Percentiles rank a stretch among this genome's conserved stretches.
These are phyloP conservation scores for Polyrhizophydium stewartii DNA, from an alignment of 371 early-diverging fungal genomes.

Conservation along the genomic window DNA sequence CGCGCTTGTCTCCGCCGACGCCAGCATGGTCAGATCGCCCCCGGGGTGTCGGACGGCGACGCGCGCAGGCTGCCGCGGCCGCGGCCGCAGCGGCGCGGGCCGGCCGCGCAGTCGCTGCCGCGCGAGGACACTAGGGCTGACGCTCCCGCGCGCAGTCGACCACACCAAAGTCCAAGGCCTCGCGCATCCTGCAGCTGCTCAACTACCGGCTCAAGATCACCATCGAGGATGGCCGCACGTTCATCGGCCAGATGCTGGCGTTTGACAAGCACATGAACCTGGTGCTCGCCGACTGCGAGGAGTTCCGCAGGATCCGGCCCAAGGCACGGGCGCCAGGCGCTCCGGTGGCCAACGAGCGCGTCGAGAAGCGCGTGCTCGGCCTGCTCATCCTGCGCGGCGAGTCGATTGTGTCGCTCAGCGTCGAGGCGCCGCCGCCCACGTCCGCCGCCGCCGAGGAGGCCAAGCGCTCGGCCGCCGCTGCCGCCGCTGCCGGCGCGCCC, in stretches of 20 bases:
- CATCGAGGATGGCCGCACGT: conserved; percentile 80
- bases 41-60: too few species aligned
- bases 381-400: conserved; percentile 94
- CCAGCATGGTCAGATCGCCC: too few species aligned
- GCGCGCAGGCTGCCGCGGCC: too few species aligned
- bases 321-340: conserved; percentile 31
- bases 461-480: conserved; percentile 34
- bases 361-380: conserved; percentile 87
- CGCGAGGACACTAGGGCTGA: too few species aligned
- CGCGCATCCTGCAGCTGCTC: conserved; percentile 79
- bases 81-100: too few species aligned
- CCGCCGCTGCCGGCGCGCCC: conserved; percentile 46
- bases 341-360: conserved; percentile 43
- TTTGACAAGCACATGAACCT: conserved; percentile 98
- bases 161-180: conserved; percentile 19
- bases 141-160: too few species aligned
- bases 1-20: too few species aligned
- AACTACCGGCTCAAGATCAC: conserved; percentile 94
- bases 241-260: conserved; percentile 96
- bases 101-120: too few species aligned
- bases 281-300: conserved; percentile 95
- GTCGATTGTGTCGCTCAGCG: conserved; percentile 83
- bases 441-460: conserved; percentile 46
- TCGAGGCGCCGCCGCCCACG: conserved; percentile 92
- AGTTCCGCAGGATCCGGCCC: conserved; percentile 84